Base-by-base conservation (phyloP, 179 eudicot genomes). In the Beta macrorhiza region DNA sequence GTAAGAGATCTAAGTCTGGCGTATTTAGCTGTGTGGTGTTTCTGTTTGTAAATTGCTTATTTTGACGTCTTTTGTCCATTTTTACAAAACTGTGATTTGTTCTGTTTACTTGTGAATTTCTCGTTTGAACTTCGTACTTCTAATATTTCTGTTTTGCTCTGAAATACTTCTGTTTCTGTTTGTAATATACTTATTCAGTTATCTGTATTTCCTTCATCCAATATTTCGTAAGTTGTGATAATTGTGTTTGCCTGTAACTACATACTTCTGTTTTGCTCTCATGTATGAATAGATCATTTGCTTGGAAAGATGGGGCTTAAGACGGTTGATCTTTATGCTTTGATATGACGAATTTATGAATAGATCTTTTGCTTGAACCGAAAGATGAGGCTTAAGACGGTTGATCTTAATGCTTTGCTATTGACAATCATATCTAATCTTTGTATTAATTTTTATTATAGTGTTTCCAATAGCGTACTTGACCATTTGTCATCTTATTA, bases 1-100 rank as follows among this genome's bases (percentile, higher is more conserved):
- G 99, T 96, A 91, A 83, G 89, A 47, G 37, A 45, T 69, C 7
- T 67, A 47, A 74, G 10, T 76, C 67, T 78, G 65, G 22, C 71
- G 2, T 13, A 22, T 5, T 51, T 5, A 62, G 37, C 17, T 47
- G 1, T 47, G 1, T 55, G 67, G 51, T 75, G 19, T 3, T 51
- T 61, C 52, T 61, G n/a, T 52, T 53, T 44, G 19, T 32, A 56
- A 15, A 15, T 29, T 62, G 42, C 55, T 16, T 10, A n/a, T 65
- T 14, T 67, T 58, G 44, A 3, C 58, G 51, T 59, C 14, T 17
- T 15, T 5, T 6, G 17, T 61, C 22, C 44, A 64, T 68, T 16
- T 73, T 61, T 37, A 10, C 13, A 7, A 11, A 62, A 22, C 12
- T 74, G 10, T 63, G 78, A n/a, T 56, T 17, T 37, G 16, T 67